Evolutionary conservation across 2,329 filamentous ascomycete species (phyloP), one percentile per base, ranked within the genome.

Genomic region (Madurella mycetomatis): DNA sequence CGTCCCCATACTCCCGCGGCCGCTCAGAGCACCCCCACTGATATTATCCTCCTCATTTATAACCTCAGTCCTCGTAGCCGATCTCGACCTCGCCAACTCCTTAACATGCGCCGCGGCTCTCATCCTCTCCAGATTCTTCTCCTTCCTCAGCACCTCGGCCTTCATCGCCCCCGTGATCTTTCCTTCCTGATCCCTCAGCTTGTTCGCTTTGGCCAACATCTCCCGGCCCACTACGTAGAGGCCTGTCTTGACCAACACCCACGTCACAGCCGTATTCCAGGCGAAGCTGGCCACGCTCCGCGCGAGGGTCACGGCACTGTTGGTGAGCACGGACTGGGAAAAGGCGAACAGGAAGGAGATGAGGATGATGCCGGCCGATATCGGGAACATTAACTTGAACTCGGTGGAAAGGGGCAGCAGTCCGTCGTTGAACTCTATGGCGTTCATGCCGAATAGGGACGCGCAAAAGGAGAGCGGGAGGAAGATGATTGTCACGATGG

Each of bases 401-500:
- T 59, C 53, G 8, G 37, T 50, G 12, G 51, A 15, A 13, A 63
- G 55, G 9, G 56, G 32, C 1, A 62, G 51, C 3, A n/a, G 25
- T 34, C 53, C 58, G 39, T 58, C 61, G 54, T 56, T 62, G 56
- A 63, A 32, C 49, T 64, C 61, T 37, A 49, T 31, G 8, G 59
- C 47, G 60, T 59, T 63, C 60, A 64, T 61, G 49, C 62, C 62
- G 42, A 63, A 64, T 16, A 64, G n/a, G 31, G 55, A 58, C 34
- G 60, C 61, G 48, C 54, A 58, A 51, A 63, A 64, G 51, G 58
- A 58, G 3, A 64, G 54, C 1, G 61, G 62, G 2, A 64, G 56
- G 55, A 78, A 77, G 25, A 76, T 60, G 41, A 77, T 76, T 0
- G 75, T 77, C 1, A 76, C 71, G 2, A 76, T 57, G 0, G 75